Percentiles rank a stretch among this genome's conserved stretches.
These are phyloP conservation scores for Phytophthora citricola DNA, from an alignment of 352 stramenopile species.

Conservation along the genomic window DNA sequence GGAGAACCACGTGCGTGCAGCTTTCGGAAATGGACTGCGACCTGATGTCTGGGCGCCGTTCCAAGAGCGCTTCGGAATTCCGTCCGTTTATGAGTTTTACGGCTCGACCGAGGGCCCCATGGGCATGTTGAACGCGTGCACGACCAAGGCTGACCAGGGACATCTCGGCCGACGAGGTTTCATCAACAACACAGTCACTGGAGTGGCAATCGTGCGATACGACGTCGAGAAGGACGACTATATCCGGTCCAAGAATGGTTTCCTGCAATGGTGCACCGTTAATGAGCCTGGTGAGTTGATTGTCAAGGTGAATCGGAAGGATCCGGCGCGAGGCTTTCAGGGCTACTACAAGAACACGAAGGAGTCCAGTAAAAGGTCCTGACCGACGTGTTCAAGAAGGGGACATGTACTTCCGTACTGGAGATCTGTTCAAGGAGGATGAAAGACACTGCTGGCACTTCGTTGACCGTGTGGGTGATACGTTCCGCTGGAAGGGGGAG, in stretches of 20 bases:
- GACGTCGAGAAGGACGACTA: conserved; percentile 81
- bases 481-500: conserved; percentile 95
- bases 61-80: conserved; percentile 87
- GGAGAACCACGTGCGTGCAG: conserved; percentile 75
- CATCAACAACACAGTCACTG: conserved; percentile 58
- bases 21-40: conserved; percentile 92
- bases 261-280: conserved; percentile 50
- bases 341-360: conserved; percentile 87
- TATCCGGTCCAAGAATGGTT: conserved; percentile 60
- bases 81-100: conserved; percentile 93
- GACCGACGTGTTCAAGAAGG: conserved; percentile 76
- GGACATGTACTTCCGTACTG: conserved; percentile 92
- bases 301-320: conserved; percentile 50
- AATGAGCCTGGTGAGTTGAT: conserved; percentile 85
- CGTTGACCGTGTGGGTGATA: conserved; percentile 92
- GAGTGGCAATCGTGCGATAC: conserved; percentile 77
- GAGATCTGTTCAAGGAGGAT: conserved; percentile 91
- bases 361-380: conserved; percentile 90
- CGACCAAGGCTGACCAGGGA: conserved; percentile 56
- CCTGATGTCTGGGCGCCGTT: conserved; percentile 91
- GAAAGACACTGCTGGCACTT: conserved; percentile 85
- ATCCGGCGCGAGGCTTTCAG: conserved; percentile 78
- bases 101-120: conserved; percentile 90
- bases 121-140: conserved; percentile 84
- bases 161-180: conserved; percentile 71